Conservation (phyloP, 2,329 filamentous ascomycete genomes). For the Hortaea werneckii region DNA sequence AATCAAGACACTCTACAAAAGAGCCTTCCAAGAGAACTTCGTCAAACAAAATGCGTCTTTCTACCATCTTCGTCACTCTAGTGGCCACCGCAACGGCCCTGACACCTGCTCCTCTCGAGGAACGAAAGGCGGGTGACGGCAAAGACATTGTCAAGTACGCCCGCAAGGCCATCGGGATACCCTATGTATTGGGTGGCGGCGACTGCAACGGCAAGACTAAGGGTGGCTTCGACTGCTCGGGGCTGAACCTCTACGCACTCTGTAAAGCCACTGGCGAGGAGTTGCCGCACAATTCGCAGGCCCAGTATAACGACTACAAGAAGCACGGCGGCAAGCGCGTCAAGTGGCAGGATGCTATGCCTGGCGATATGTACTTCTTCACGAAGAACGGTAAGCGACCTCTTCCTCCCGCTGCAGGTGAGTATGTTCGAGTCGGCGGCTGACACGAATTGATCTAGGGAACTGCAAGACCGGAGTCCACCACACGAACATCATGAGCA, state of each 20-base stretch:
- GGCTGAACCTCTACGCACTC: neutral
- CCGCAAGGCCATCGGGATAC: neutral
- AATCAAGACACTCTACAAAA: no score
- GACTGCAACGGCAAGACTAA: neutral
- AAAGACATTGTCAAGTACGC: neutral
- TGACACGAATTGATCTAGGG: no score
- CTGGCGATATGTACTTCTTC: neutral
- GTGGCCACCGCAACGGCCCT: neutral
- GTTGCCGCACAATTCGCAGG: neutral
- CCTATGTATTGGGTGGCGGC: neutral
- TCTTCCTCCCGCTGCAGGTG: no score
- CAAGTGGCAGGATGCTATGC: neutral
- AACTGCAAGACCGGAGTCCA: no score
- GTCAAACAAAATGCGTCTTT: neutral
- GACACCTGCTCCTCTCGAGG: neutral
- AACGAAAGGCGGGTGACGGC: neutral
- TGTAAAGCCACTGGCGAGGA: neutral
- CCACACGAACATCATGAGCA: no score
- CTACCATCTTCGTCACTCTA: neutral
- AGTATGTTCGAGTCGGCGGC: no score
- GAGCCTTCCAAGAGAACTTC: no score
- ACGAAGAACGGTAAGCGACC: neutral
- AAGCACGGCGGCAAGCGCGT: neutral
- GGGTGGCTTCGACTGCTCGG: neutral
- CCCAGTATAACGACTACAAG: conserved; percentile 1